Evolutionary conservation across 2,329 filamentous ascomycete genomes (phyloP).

Genomic region (Penicillium palitans): DNA sequence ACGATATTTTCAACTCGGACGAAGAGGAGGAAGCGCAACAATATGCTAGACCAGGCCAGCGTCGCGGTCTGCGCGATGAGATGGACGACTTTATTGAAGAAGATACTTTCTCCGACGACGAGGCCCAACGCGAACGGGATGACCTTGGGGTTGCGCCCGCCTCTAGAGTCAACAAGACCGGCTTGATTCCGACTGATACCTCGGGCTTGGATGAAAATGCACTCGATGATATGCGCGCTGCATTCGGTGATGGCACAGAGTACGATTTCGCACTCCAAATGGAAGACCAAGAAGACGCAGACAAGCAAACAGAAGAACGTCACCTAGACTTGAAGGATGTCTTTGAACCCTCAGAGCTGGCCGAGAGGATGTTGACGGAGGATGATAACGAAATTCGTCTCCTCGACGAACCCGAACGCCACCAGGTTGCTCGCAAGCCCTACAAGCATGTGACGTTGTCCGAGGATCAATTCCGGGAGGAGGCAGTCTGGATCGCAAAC

Average conservation of each 20-base stretch:
- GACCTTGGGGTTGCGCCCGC: constrained; percentile 87
- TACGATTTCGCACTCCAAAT: constrained; percentile 92
- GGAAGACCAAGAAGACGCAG: constrained; percentile 80
- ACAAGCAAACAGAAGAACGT: constrained; percentile 74
- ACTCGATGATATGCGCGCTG: constrained; percentile 91
- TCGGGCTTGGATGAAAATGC: constrained; percentile 88
- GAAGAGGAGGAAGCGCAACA: constrained; percentile 70
- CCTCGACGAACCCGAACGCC: constrained; percentile 87
- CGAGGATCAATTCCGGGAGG: constrained; percentile 84
- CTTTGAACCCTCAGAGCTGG: constrained; percentile 92
- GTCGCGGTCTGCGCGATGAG: constrained; percentile 69
- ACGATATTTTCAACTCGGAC: constrained; percentile 94
- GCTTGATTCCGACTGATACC: constrained; percentile 71
- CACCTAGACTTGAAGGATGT: constrained; percentile 94
- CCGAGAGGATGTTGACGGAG: constrained; percentile 92
- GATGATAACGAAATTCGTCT: constrained; percentile 89
- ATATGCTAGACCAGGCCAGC: constrained; percentile 48
- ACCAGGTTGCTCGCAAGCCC: constrained; percentile 85
- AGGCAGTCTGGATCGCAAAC: constrained; percentile 87
- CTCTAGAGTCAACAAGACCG: constrained; percentile 66
- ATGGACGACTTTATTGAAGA: constrained; percentile 97
- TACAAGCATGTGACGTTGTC: constrained; percentile 81
- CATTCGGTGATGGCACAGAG: constrained; percentile 93
- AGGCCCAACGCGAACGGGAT: constrained; percentile 72
- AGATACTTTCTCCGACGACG: constrained; percentile 86